Evolutionary conservation across 1,284 basidiomycete genomes (phyloP), one percentile per base, ranked within the genome.

Genomic region (Inonotus hispidus): DNA sequence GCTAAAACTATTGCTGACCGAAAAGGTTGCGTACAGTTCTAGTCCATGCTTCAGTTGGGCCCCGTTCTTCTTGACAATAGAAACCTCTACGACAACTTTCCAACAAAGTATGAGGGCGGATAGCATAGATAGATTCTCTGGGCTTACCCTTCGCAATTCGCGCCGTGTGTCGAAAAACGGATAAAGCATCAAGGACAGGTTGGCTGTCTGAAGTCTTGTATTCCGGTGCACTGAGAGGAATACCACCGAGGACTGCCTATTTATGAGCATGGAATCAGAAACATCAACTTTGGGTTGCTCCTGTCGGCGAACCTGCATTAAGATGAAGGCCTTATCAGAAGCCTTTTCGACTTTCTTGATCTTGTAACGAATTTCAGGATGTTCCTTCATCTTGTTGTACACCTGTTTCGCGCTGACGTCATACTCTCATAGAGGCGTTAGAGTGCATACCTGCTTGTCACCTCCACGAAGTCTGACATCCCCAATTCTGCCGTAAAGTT

Each of bases 161-260:
- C 39, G 76, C 68, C 16, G 87, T 78, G 69, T 92, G 90, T 14
- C 83, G 82, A 65, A 92, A 87, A 58, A 90, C 73, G 3, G 75
- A 71, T 55, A 83, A 71, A 0, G 87, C 86, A 66, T 93, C 90
- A 27, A 88, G 70, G 57, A 82, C 77, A 23, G 84, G 85, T 68
- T 91, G 89, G 60, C 84, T 86, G 64, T 92, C 90, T 1, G 76
- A 70, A 38, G 73, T 80, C 71, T 81, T 90, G 69, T 83, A 91
- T 63, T 91, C 88, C 1, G 82, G 72, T 7, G 78, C 72, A 63
- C 81, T 86, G 52, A 92, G 74, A 11, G 85, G 82, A 57, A 92
- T 82, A 1, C 87, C 87, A 19, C 83, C 87, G 3, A 93, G 76
- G 39, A 90, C 78, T n/a, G 89, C 89, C 88, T 89, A 45, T 21